Percentiles rank a stretch among this genome's conserved stretches.
phyloP scores from a whole-genome alignment of 2,329 filamentous ascomycete species.

The Geosmithia morbida region DNA sequence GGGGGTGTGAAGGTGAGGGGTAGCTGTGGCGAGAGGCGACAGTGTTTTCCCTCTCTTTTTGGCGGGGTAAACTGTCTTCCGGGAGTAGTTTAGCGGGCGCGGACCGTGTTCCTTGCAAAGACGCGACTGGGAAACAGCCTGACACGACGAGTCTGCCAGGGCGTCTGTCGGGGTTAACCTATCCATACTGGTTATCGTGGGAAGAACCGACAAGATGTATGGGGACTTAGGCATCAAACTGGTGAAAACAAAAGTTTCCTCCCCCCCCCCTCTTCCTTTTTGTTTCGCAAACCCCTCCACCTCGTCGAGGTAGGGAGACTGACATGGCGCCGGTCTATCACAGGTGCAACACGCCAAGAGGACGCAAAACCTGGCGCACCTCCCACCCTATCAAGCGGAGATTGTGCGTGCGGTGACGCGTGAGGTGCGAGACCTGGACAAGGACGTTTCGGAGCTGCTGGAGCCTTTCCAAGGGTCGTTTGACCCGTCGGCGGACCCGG shows the following conservation, averaged over 20 bases:
- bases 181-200: background rate
- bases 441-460: conserved; percentile 65
- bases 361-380: conserved; percentile 69
- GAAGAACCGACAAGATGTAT: conserved; percentile 49
- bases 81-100: background rate
- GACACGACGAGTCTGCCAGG: background rate
- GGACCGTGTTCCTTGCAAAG: background rate
- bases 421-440: conserved; percentile 87
- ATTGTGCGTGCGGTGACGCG: conserved; percentile 75
- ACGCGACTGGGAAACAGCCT: background rate
- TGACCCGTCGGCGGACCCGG: conserved; percentile 69
- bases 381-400: conserved; percentile 88
- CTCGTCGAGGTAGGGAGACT: background rate
- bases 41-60: background rate
- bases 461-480: conserved; percentile 76
- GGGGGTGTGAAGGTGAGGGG: conserved; percentile 1
- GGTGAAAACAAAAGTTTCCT: no score
- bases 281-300: background rate
- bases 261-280: background rate
- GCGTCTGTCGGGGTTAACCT: background rate
- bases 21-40: background rate
- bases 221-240: conserved; percentile 79
- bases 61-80: background rate
- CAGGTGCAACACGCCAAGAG: conserved; percentile 94
- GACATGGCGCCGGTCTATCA: conserved; percentile 3